A percentile compares a stretch with the other conserved stretches of the same genome.
These are phyloP conservation scores for Saturnispora dispora DNA, from an alignment of 805 yeast species.

Conservation along the genomic window DNA sequence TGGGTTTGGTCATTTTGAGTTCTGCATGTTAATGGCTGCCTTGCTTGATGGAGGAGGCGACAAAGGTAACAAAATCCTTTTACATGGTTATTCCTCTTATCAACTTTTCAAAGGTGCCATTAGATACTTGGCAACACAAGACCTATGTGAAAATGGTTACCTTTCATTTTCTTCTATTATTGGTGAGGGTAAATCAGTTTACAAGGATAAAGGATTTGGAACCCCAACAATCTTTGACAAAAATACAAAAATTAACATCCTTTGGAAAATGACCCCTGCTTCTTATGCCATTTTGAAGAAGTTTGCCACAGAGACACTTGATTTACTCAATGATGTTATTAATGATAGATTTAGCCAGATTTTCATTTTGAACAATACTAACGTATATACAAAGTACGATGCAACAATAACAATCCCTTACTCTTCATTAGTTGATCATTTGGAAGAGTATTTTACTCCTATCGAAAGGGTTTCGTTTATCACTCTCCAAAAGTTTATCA, in stretches of 20 bases:
- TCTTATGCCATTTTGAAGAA: slow-evolving; percentile 54
- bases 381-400: slow-evolving; percentile 58
- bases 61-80: slow-evolving; percentile 63
- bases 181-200: slow-evolving; percentile 37
- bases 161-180: slow-evolving; percentile 53
- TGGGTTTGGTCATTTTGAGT: slow-evolving; percentile 92
- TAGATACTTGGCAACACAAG: slow-evolving; percentile 73
- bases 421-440: slow-evolving; percentile 31
- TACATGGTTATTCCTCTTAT: slow-evolving; percentile 86
- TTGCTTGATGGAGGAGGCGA: slow-evolving; percentile 76
- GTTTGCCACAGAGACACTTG: slow-evolving; percentile 61
- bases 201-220: slow-evolving; percentile 47
- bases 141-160: slow-evolving; percentile 53
- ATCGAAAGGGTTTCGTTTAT: slow-evolving; percentile 63
- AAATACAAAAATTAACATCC: slow-evolving; percentile 62
- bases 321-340: slow-evolving; percentile 65
- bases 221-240: slow-evolving; percentile 74
- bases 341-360: slow-evolving; percentile 76
- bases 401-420: slow-evolving; percentile 45
- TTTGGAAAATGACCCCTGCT: slow-evolving; percentile 70
- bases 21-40: slow-evolving; percentile 71
- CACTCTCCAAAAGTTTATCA: slow-evolving; percentile 57
- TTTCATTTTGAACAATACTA: slow-evolving; percentile 52
- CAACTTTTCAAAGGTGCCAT: slow-evolving; percentile 88
- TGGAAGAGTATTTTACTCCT: slow-evolving; percentile 46